Evolutionary conservation across 805 yeast species (phyloP).

Genomic region (Ogataea philodendri): DNA sequence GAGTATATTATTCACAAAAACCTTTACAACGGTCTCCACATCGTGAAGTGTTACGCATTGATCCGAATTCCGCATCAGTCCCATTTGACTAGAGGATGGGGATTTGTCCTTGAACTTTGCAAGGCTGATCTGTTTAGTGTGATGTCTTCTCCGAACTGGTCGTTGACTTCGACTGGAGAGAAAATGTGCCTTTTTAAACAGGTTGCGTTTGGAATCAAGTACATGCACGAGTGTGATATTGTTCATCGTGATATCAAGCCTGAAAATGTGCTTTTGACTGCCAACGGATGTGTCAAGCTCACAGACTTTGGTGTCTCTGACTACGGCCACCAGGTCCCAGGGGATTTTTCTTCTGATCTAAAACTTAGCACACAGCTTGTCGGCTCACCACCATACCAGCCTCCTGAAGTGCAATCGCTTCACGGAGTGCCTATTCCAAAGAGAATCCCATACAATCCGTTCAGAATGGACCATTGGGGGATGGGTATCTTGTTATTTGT

Average conservation of each 20-base stretch:
- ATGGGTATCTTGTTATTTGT: slow-evolving; percentile 70
- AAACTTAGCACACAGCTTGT: slow-evolving; percentile 51
- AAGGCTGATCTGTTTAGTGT: slow-evolving; percentile 56
- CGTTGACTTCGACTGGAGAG: slow-evolving; percentile 46
- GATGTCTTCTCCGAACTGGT: slow-evolving; percentile 63
- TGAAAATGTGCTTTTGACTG: slow-evolving; percentile 76
- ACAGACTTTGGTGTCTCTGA: slow-evolving; percentile 94
- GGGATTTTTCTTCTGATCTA: slow-evolving; percentile 47
- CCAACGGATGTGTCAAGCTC: slow-evolving; percentile 57
- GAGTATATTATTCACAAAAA: slow-evolving; percentile 67
- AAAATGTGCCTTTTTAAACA: slow-evolving; percentile 75
- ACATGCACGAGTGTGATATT: slow-evolving; percentile 70
- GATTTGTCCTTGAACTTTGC: slow-evolving; percentile 68
- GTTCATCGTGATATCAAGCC: slow-evolving; percentile 96
- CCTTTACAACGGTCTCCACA: slow-evolving; percentile 55
- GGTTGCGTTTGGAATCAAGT: slow-evolving; percentile 60
- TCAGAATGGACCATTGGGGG: slow-evolving; percentile 74
- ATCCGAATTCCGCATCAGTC: slow-evolving; percentile 59
- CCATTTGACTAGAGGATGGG: slow-evolving; percentile 71
- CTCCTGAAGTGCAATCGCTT: slow-evolving; percentile 70
- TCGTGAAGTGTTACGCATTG: slow-evolving; percentile 56
- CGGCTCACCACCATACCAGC: slow-evolving; percentile 82
- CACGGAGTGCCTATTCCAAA: slow-evolving; percentile 38
- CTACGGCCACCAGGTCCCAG: slow-evolving; percentile 58
- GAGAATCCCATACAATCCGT: slow-evolving; percentile 53